A percentile compares a stretch with the other conserved stretches of the same genome.
These are phyloP conservation scores for Fraxinus sp. DNA, from an alignment of 305 asterid genomes.

Conservation along the genomic window DNA sequence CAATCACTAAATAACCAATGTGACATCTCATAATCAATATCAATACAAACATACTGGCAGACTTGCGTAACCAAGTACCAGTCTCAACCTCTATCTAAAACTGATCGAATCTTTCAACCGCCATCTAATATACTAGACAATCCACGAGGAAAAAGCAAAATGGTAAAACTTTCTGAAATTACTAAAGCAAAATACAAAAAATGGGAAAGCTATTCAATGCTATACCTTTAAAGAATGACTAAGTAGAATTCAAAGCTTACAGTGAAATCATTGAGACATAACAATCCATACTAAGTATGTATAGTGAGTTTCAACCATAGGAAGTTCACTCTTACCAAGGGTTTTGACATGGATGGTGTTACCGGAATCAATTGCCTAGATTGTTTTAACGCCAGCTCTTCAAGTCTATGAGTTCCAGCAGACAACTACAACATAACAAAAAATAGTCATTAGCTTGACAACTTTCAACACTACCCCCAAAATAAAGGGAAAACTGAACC, in stretches of 20 bases:
- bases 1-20: not conserved
- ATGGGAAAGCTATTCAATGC: not conserved
- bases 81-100: slow-evolving; percentile 3
- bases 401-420: slow-evolving; percentile 68
- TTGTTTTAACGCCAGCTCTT: slow-evolving; percentile 80
- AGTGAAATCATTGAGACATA: not conserved
- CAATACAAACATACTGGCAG: not conserved
- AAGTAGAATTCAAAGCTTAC: slow-evolving; percentile 9
- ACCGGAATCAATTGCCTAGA: slow-evolving; percentile 82
- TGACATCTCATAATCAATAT: not conserved
- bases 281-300: slow-evolving; percentile 1
- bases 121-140: slow-evolving; percentile 2
- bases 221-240: not conserved
- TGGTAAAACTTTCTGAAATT: not conserved
- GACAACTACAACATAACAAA: slow-evolving; percentile 44
- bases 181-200: not conserved
- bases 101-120: not conserved
- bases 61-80: not conserved
- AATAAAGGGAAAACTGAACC: slow-evolving; percentile 4
- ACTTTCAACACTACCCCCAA: slow-evolving; percentile 2
- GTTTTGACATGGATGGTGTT: slow-evolving; percentile 67
- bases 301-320: slow-evolving; percentile 11
- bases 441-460: slow-evolving; percentile 20
- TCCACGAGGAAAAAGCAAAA: not conserved
- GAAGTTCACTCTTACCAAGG: slow-evolving; percentile 48